Base-by-base conservation (phyloP, 768 basidiomycete genomes). In the Psilocybe azurescens region DNA sequence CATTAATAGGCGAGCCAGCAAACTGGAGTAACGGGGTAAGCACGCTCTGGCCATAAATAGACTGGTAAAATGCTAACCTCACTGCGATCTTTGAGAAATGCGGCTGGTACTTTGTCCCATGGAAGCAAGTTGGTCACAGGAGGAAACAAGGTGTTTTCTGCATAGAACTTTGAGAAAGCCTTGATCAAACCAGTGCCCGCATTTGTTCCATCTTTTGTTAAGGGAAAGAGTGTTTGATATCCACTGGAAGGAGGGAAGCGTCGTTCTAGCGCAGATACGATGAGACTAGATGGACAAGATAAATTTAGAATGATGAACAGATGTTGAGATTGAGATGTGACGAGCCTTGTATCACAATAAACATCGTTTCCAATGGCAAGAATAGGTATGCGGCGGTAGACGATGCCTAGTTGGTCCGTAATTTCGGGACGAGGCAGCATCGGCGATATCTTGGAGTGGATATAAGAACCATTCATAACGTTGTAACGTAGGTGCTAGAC, bases 341-440 rank as follows among this genome's bases (percentile, higher is more conserved):
- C 66, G 55, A 58, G 74, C 79, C 75, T 80, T 10, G 83, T 86
- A 70, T 87, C 86, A 67, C 83, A 85, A 71, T 86, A 87, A 2
- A 88, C 75, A 66, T 88, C 86, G 65, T 82, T 84, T 13, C 86
- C 86, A 48, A 88, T 84, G 8, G 86, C 83, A 7, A 87, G 77
- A 24, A 88, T 75, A 9, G 86, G 86, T 28, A 89, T 85, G 13
- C 83, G 80, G 10, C 87, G 83, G 70, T 88, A 87, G 28, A 74
- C 73, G 10, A 88, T 72, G 3, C 86, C 87, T 6, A 82, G 77
- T 1, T 80, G 68, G 20, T 82, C 80, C 53, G 83, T 79, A 53
- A 88, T 79, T 68, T 84, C 86, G 5, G 86, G 83, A 13, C 86
- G 84, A 38, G 86, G 86, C 6, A 84, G 76, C n/a, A 76, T 71